Base-by-base conservation (phyloP, 1,139 yeast genomes). In the Yamadazyma trypodendri region DNA sequence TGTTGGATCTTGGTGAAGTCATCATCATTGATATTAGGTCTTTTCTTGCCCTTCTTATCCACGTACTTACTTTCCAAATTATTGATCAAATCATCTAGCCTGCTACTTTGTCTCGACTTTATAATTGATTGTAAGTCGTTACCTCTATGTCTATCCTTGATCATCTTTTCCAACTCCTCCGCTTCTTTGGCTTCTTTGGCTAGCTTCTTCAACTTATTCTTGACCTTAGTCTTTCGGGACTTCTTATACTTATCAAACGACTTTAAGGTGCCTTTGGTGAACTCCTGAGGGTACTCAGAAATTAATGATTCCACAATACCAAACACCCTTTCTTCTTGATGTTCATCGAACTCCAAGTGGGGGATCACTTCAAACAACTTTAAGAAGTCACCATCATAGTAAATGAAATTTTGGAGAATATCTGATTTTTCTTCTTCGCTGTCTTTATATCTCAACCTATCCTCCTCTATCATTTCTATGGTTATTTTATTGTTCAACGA, bases 401-500 rank as follows among this genome's bases (percentile, higher is more conserved):
- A 74, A 4, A 67, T 56, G 61, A 85, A 84, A 36, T 75, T 73
- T 35, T 75, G 72, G 28, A 79, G 46, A 14, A 89, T 73, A 54
- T 88, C 96, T 3, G 65, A 66, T 30, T 59, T 60, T 53, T 88
- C 96, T 51, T 87, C 94, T 3, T 63, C 68, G 12, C 87, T 75
- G 11, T 69, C 70, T 50, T 83, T 88, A 54, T 88, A 88, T 40
- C 67, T 74, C 31, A 56, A 45, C 46, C 73, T 75, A 57, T 88
- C 95, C 55, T 82, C 79, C 39, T 79, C 86, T 40, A 88, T 83
- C 74, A 79, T 72, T 38, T 86, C 94, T 23, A 78, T 72, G 6
- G 87, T 82, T 50, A 88, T 79, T 44, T 78, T 79, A n/a, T 68
- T 72, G 55, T 71, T 73, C 50, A 77, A 69, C 12, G 70, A 64